Evolutionary conservation across 1,284 basidiomycete species (phyloP).

Genomic region (Prillingera fragicola): DNA sequence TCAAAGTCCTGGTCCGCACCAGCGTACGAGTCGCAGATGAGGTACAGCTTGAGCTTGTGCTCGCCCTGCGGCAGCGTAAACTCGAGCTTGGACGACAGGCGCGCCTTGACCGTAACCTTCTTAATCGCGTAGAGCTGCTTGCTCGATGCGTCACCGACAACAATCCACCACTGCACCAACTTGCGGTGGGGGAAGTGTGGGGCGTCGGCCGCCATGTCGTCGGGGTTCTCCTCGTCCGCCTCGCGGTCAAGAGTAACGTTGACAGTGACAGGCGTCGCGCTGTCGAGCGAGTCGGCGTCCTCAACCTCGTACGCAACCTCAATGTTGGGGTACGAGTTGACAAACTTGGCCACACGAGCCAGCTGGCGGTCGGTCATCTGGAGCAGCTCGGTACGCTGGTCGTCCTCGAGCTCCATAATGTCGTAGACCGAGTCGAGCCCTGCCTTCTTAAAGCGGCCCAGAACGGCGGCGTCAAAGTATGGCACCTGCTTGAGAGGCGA

Average conservation of each 20-base stretch:
- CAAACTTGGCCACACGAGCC: slow-evolving; percentile 75
- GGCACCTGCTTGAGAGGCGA: slow-evolving; percentile 92
- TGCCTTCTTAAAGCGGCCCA: slow-evolving; percentile 77
- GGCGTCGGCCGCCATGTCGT: slow-evolving; percentile 75
- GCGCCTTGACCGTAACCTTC: slow-evolving; percentile 80
- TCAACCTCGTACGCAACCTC: slow-evolving; percentile 76
- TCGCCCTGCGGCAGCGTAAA: slow-evolving; percentile 78
- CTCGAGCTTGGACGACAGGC: slow-evolving; percentile 75
- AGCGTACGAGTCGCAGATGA: slow-evolving; percentile 87
- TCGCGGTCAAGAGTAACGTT: slow-evolving; percentile 76
- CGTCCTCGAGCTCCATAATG: slow-evolving; percentile 94
- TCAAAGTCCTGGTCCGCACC: slow-evolving; percentile 86
- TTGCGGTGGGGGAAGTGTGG: slow-evolving; percentile 88
- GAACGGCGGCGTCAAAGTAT: slow-evolving; percentile 81
- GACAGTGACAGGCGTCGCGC: slow-evolving; percentile 74
- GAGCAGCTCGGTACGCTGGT: slow-evolving; percentile 71
- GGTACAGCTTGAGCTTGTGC: slow-evolving; percentile 75
- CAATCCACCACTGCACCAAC: slow-evolving; percentile 95
- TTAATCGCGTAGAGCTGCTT: slow-evolving; percentile 84
- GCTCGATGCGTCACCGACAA: slow-evolving; percentile 70
- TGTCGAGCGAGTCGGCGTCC: slow-evolving; percentile 71
- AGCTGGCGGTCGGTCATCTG: slow-evolving; percentile 82
- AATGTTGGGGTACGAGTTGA: slow-evolving; percentile 88
- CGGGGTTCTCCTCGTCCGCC: slow-evolving; percentile 65
- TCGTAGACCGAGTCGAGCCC: slow-evolving; percentile 85